Evolutionary conservation across 352 stramenopile genomes (phyloP).

Genomic region (Phytophthora tubulina): DNA sequence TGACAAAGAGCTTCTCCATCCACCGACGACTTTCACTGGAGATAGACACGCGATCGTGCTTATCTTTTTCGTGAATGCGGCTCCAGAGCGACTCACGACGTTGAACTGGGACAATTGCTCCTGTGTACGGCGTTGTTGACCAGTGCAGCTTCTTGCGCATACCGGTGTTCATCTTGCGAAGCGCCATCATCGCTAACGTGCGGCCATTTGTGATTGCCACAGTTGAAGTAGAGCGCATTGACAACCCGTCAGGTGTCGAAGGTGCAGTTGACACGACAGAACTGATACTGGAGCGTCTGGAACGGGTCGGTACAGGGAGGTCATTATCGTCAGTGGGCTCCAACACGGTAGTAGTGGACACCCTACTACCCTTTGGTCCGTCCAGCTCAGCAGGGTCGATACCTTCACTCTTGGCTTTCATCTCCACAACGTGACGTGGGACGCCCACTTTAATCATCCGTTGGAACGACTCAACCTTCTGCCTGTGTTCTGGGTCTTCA

Average conservation of each 20-base stretch:
- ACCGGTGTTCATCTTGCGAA: slow-evolving; percentile 60
- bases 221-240: slow-evolving; percentile 26
- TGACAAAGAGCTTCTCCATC: slow-evolving; percentile 83
- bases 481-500: slow-evolving; percentile 43
- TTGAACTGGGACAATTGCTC: slow-evolving; percentile 34
- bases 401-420: slow-evolving; percentile 66
- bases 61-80: slow-evolving; percentile 40
- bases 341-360: background rate
- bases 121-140: slow-evolving; percentile 61
- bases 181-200: slow-evolving; percentile 42
- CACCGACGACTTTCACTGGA: slow-evolving; percentile 70
- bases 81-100: slow-evolving; percentile 67
- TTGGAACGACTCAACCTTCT: slow-evolving; percentile 68
- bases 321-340: slow-evolving; percentile 51
- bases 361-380: background rate
- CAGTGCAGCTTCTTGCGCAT: slow-evolving; percentile 86
- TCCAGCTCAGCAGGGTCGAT: slow-evolving; percentile 62
- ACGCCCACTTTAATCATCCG: slow-evolving; percentile 80
- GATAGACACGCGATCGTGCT: slow-evolving; percentile 48
- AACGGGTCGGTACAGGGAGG: slow-evolving; percentile 21
- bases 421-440: slow-evolving; percentile 65
- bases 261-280: slow-evolving; percentile 41
- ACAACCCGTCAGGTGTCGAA: slow-evolving; percentile 42
- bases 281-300: slow-evolving; percentile 53
- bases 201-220: slow-evolving; percentile 23